Evolutionary conservation across 345 rosid species (phyloP).

Genomic region (Corchorus capsularis): DNA sequence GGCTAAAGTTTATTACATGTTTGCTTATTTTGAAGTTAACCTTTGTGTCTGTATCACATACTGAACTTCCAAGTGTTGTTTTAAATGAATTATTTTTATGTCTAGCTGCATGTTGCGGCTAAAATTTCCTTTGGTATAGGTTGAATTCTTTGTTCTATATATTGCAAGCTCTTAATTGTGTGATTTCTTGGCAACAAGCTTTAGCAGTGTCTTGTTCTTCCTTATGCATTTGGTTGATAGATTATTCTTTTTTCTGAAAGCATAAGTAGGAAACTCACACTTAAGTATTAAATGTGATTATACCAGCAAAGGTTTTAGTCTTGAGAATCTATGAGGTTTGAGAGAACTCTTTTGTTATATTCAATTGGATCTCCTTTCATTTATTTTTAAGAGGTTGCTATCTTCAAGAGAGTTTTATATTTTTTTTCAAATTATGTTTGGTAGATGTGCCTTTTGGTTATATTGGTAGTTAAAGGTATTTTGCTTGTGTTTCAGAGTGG

Average conservation of each 20-base stretch:
- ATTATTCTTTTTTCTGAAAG: not conserved
- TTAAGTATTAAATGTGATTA: conserved; percentile 6
- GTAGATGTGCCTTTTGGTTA: conserved; percentile 16
- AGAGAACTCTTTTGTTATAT: not conserved
- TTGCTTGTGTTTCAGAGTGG: conserved; percentile 69
- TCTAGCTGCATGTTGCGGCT: not conserved
- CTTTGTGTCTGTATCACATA: not conserved
- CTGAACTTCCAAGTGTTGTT: conserved; percentile 9
- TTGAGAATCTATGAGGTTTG: not conserved
- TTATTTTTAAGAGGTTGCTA: not conserved
- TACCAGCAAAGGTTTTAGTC: conserved; percentile 2
- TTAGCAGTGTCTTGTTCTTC: not conserved
- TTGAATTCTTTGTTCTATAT: not conserved
- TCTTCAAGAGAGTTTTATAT: not conserved
- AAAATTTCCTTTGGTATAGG: conserved; percentile 8
- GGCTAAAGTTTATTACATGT: conserved; percentile 15
- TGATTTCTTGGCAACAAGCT: conserved; percentile 1
- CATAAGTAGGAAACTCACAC: not conserved
- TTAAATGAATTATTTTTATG: not conserved
- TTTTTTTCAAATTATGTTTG: not conserved
- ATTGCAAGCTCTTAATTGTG: not conserved
- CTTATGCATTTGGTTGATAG: not conserved
- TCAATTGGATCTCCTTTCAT: not conserved
- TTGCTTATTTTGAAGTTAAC: conserved; percentile 14
- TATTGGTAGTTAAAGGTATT: conserved; percentile 1